These are phyloP conservation scores for Cucurbitaria berberidis DNA, from an alignment of 2,329 filamentous ascomycete genomes.

Conservation along the genomic window DNA sequence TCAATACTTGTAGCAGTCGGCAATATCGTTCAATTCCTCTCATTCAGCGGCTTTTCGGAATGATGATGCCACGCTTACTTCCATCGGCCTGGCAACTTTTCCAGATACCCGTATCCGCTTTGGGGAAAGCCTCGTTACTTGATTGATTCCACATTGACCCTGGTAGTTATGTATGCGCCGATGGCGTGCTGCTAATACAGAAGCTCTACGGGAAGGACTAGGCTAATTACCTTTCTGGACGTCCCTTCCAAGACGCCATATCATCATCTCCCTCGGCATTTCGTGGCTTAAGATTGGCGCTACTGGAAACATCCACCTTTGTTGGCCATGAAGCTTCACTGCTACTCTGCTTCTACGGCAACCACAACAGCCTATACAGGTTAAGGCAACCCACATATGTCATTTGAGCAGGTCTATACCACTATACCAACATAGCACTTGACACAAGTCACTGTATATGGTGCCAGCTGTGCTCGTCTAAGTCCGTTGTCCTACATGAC, in stretches of 20 bases:
- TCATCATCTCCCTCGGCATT: background rate
- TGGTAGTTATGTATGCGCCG: background rate
- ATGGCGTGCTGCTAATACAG: background rate
- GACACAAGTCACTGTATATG: background rate
- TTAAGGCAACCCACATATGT: background rate
- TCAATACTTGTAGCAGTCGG: background rate
- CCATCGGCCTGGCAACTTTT: no score
- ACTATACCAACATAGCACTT: no score
- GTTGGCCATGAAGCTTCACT: background rate
- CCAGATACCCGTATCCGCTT: no score
- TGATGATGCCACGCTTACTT: background rate
- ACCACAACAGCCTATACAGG: background rate
- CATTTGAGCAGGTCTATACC: background rate
- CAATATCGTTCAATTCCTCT: no score
- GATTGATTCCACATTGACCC: background rate
- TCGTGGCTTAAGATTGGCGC: background rate
- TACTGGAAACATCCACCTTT: background rate
- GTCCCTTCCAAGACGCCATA: background rate
- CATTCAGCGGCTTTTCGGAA: background rate
- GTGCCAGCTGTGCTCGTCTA: background rate
- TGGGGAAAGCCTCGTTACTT: background rate
- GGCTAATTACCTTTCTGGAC: background rate
- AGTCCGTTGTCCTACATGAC: conserved; percentile 3
- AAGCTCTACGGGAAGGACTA: background rate
- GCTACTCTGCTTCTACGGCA: background rate